Conservation (phyloP, 2,329 filamentous ascomycete genomes). For the Exophiala xenobiotica region DNA sequence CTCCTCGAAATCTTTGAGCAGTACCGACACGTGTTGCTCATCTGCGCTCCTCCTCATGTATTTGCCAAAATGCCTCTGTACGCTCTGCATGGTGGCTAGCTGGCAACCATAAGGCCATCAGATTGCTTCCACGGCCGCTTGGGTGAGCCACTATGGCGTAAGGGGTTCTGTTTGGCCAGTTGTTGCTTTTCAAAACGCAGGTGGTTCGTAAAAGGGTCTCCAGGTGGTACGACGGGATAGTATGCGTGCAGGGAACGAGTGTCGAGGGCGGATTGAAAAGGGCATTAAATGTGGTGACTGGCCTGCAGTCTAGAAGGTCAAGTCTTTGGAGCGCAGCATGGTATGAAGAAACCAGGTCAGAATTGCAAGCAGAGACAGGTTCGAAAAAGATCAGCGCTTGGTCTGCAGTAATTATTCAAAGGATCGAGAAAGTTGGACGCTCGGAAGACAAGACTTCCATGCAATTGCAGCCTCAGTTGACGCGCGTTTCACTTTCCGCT, state of each 20-base stretch:
- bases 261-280: background rate
- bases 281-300: conserved; percentile 1
- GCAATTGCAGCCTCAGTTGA: conserved; percentile 10
- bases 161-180: background rate
- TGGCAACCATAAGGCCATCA: conserved; percentile 11
- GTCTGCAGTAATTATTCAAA: too few species aligned
- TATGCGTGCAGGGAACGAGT: background rate
- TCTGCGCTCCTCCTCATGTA: conserved; percentile 71
- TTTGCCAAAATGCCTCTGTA: conserved; percentile 73
- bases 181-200: background rate
- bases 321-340: background rate
- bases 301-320: background rate
- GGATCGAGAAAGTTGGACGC: too few species aligned
- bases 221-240: conserved; percentile 1
- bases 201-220: background rate
- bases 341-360: background rate
- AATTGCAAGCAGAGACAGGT: too few species aligned
- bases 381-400: too few species aligned
- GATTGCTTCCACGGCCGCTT: background rate
- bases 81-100: conserved; percentile 59
- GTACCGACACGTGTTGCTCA: conserved; percentile 70
- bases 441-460: background rate
- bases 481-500: conserved; percentile 18
- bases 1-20: conserved; percentile 78
- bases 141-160: background rate